These are phyloP conservation scores for Termitomyces sp. DNA, from an alignment of 768 basidiomycete genomes.

Conservation along the genomic window DNA sequence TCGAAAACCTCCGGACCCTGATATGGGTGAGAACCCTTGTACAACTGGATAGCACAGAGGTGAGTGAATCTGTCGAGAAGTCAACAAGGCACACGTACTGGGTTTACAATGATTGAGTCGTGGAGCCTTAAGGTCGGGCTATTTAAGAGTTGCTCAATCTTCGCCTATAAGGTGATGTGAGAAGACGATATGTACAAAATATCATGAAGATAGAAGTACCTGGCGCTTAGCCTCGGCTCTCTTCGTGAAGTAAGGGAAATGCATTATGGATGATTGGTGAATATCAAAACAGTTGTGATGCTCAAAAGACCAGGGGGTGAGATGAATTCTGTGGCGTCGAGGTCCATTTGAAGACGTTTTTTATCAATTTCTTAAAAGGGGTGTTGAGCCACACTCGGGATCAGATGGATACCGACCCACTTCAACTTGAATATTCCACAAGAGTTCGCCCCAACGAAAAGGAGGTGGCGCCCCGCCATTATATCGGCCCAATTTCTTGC, in stretches of 20 bases:
- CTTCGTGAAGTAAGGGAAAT: background rate
- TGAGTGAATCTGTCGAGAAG: background rate
- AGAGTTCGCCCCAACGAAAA: background rate
- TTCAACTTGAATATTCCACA: background rate
- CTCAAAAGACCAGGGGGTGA: background rate
- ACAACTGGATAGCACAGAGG: background rate
- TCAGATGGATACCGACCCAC: background rate
- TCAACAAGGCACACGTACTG: background rate
- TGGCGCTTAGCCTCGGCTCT: background rate
- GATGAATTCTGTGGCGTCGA: background rate
- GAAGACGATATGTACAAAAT: background rate
- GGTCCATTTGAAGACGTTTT: background rate
- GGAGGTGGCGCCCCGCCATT: no score
- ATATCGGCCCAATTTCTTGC: no score
- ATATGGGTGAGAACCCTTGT: background rate
- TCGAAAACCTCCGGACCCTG: conserved; percentile 1
- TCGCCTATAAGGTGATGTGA: background rate
- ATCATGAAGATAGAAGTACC: background rate
- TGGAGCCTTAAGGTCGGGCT: background rate
- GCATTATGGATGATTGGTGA: background rate
- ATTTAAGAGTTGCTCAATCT: background rate
- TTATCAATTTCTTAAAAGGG: background rate
- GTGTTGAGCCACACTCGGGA: background rate
- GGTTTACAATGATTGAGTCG: background rate
- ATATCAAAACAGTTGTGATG: no score